phyloP scores from a whole-genome alignment of 2,329 filamentous ascomycete genomes.

The Colletotrichum paranaense region DNA sequence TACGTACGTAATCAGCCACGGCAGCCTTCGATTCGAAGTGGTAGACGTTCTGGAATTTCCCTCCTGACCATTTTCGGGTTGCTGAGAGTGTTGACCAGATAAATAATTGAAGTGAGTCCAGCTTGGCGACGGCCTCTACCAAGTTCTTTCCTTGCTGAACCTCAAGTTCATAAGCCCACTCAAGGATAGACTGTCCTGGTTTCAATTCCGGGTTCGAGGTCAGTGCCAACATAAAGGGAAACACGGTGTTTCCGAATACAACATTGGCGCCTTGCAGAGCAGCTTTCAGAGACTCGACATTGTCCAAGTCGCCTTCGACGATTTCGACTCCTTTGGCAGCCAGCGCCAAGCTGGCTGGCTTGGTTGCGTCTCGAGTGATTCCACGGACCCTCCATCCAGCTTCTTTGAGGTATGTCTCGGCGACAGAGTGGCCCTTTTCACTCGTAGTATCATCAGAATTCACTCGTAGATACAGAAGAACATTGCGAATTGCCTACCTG shows the following conservation, averaged over 20 bases:
- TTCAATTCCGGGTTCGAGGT: not conserved
- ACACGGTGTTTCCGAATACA: not conserved
- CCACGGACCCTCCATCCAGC: not conserved
- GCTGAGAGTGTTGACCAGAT: not conserved
- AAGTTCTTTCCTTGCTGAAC: not conserved
- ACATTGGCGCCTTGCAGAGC: not conserved
- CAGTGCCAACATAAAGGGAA: not conserved
- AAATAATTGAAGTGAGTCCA: not conserved
- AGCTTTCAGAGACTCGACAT: not conserved
- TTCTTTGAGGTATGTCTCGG: not conserved
- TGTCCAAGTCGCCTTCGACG: not conserved
- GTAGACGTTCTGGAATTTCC: not conserved
- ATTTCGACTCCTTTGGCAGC: not conserved
- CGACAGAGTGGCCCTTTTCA: not conserved
- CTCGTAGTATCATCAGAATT: not conserved
- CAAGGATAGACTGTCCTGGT: not conserved
- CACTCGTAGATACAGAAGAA: not conserved
- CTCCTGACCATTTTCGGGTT: not conserved
- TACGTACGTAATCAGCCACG: not conserved
- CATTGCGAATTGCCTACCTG: not conserved
- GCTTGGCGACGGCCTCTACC: not conserved
- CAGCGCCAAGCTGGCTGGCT: not conserved
- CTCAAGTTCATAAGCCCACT: not conserved
- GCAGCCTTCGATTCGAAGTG: not conserved
- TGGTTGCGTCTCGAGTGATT: not conserved